These are phyloP conservation scores for Pichia phayaonensis DNA, from an alignment of 805 yeast genomes.

Conservation along the genomic window DNA sequence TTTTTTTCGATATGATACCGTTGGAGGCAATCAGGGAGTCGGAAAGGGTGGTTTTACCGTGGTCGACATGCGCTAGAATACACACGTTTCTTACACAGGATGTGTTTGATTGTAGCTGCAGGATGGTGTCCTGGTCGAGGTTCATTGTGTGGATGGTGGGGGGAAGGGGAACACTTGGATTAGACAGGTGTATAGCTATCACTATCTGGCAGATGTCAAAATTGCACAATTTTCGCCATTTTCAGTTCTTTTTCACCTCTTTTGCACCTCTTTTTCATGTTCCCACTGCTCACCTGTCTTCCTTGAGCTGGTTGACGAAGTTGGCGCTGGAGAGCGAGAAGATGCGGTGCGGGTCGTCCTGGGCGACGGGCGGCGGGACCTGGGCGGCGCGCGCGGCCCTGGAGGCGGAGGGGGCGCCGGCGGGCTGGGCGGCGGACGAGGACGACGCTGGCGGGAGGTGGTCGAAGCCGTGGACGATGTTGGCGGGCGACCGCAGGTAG, in stretches of 20 bases:
- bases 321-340: slow-evolving; percentile 7
- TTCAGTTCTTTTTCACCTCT: no score
- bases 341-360: neutral
- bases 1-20: slow-evolving; percentile 88
- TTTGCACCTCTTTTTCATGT: no score
- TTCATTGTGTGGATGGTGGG: neutral
- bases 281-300: neutral
- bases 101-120: slow-evolving; percentile 62
- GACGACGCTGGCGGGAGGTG: neutral
- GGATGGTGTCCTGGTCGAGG: slow-evolving; percentile 30
- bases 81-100: slow-evolving; percentile 79
- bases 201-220: no score
- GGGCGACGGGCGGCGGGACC: neutral
- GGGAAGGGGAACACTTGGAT: no score
- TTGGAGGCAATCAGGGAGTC: slow-evolving; percentile 91
- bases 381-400: neutral
- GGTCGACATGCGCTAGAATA: slow-evolving; percentile 96
- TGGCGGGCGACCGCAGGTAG: slow-evolving; percentile 64
- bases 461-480: slow-evolving; percentile 88
- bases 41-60: slow-evolving; percentile 92
- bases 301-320: slow-evolving; percentile 2
- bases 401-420: neutral
- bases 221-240: no score
- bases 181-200: no score
- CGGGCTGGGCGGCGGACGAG: neutral